Evolutionary conservation across 805 yeast species (phyloP), one percentile per base, ranked within the genome.

Genomic region (Metschnikowia peoriensis): DNA sequence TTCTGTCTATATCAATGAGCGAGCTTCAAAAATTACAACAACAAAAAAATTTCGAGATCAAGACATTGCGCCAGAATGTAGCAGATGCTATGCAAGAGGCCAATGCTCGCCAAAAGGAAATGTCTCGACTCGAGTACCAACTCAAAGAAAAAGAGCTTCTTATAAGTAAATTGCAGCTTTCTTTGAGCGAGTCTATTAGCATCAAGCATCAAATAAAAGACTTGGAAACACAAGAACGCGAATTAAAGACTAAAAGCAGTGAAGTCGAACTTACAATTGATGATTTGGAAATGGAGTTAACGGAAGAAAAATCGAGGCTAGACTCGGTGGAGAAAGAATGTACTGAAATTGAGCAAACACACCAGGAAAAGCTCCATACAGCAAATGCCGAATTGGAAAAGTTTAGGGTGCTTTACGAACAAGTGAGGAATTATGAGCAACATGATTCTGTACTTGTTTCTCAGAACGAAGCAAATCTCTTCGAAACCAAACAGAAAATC

Each of bases 111-210:
- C 76, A 79, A 28, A 72, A 73, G 41, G 81, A 78, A 38, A 50
- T 79, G 17, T 69, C 72, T 7, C 66, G 72, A 12, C 57, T 83
- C 22, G 86, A 85, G 52, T 75, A 70, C 35, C 66, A 67, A 37
- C 66, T 84, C 12, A 82, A 83, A 52, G 88, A 84, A 58, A 75
- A 77, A 49, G 73, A 75, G 58, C 64, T 86, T 42, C 59, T 63
- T 2, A 78, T 88, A 28, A 80, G 82, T 57, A 75, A 78, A 42
- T 63, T 82, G 51, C 88, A 85, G 60, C 73, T 71, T 44, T 68
- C 82, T 6, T 68, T 82, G 32, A 63, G 75, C 44, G 86, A 83
- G 51, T 71, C 76, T 37, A 68, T 68, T 17, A 74, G 70, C 49
- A 60, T 80, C 49, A 67, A 70, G 49, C 69, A 61, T 27, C 61